A percentile compares a stretch with the other conserved stretches of the same genome.
These are phyloP conservation scores for Colletotrichum lupini DNA, from an alignment of 2,329 filamentous ascomycete species.

Conservation along the genomic window DNA sequence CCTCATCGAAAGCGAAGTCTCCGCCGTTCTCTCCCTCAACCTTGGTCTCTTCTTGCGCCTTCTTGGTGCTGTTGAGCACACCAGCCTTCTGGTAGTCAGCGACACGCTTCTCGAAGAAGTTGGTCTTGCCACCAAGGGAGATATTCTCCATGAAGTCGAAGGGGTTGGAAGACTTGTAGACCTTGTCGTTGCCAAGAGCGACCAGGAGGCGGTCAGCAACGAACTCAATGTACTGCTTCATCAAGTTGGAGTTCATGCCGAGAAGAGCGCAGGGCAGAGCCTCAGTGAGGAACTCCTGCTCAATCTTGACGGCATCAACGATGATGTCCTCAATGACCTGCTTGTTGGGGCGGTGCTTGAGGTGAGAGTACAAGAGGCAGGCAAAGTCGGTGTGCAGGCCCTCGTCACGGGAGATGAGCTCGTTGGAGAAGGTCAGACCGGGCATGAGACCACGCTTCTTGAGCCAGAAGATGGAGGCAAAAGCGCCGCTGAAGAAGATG, in stretches of 20 bases:
- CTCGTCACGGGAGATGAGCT: constrained; percentile 99
- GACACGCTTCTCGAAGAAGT: constrained; percentile 99
- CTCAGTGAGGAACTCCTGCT: constrained; percentile 98
- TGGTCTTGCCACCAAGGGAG: constrained; percentile 98
- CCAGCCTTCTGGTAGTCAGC: constrained; percentile 99
- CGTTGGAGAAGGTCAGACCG: constrained; percentile 98
- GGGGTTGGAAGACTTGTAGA: constrained; percentile 92
- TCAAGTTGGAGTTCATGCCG: constrained; percentile 96
- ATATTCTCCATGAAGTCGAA: constrained; percentile 99
- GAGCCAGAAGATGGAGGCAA: constrained; percentile 99
- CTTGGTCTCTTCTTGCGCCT: constrained; percentile 65
- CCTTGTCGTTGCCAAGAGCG: constrained; percentile 92
- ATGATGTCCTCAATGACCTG: constrained; percentile 88
- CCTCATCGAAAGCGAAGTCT: constrained; percentile 94
- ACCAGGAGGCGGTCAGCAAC: constrained; percentile 95
- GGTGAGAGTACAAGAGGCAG: constrained; percentile 96
- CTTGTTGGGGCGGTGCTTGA: constrained; percentile 90
- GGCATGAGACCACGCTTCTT: constrained; percentile 99
- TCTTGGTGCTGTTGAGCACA: constrained; percentile 93
- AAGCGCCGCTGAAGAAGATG: constrained; percentile 99
- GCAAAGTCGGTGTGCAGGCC: constrained; percentile 99
- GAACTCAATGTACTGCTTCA: constrained; percentile 99
- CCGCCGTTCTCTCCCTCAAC: constrained; percentile 71
- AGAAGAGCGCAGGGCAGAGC: constrained; percentile 92
- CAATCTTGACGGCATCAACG: constrained; percentile 90